Evolutionary conservation across 176 grass and related monocot genomes (phyloP).

Genomic region (Carex scoparia): DNA sequence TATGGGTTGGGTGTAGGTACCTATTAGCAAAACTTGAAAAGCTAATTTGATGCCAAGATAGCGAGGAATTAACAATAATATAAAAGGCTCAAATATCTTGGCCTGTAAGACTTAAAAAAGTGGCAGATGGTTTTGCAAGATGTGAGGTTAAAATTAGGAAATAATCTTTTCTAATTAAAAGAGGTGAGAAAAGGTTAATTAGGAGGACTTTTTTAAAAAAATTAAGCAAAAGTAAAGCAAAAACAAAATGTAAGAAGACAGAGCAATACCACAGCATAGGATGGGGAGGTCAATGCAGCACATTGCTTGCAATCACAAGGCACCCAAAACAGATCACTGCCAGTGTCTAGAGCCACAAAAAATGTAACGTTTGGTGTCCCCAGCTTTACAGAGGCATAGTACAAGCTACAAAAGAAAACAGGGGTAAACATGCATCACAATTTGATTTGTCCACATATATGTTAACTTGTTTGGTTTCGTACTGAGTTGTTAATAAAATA

Average conservation of each 20-base stretch:
- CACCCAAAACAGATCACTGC: constrained; percentile 93
- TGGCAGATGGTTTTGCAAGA: neutral
- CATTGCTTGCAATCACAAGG: constrained; percentile 76
- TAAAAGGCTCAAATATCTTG: neutral
- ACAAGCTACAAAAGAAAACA: constrained; percentile 43
- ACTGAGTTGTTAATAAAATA: neutral
- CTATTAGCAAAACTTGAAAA: too few relatives aligned
- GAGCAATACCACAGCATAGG: constrained; percentile 34
- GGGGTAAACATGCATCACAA: constrained; percentile 9
- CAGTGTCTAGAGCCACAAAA: constrained; percentile 88
- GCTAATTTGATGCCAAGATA: neutral
- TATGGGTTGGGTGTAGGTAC: neutral
- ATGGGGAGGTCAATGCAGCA: constrained; percentile 34
- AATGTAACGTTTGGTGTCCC: constrained; percentile 85
- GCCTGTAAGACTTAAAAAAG: neutral
- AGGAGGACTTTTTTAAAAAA: neutral
- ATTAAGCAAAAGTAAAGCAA: neutral
- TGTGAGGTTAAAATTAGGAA: neutral
- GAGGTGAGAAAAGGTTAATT: neutral
- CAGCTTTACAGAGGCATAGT: constrained; percentile 70
- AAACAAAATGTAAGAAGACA: neutral
- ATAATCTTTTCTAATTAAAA: neutral
- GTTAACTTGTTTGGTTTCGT: neutral
- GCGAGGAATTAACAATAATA: neutral
- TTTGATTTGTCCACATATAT: constrained; percentile 13